These are phyloP conservation scores for Amborella trichopoda DNA, from an alignment of 164 flowering plant genomes.

Conservation along the genomic window DNA sequence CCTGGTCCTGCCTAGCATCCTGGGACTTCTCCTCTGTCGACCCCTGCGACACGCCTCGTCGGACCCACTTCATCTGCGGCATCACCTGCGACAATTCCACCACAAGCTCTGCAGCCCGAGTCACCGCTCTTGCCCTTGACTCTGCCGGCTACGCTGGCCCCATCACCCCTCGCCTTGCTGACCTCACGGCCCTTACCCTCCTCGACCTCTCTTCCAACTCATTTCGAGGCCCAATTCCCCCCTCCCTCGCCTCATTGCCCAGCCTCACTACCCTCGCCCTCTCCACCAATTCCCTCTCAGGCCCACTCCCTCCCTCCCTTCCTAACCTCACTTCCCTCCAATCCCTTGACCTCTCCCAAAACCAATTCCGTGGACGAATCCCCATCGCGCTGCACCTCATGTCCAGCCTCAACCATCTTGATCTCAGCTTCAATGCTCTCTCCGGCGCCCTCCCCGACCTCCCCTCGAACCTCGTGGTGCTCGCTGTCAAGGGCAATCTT, in stretches of 20 bases:
- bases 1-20: conserved; percentile 52
- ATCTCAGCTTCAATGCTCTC: conserved; percentile 71
- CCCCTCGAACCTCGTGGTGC: conserved; percentile 44
- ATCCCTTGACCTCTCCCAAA: conserved; percentile 61
- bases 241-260: conserved; percentile 35
- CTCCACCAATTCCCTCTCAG: conserved; percentile 50
- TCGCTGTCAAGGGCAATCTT: conserved; percentile 56
- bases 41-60: conserved; percentile 48
- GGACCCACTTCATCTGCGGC: conserved; percentile 52
- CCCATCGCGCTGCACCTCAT: conserved; percentile 51
- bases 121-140: conserved; percentile 48
- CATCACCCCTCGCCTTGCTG: conserved; percentile 44
- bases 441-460: conserved; percentile 49
- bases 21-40: conserved; percentile 65
- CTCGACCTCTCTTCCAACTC: conserved; percentile 69
- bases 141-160: conserved; percentile 54
- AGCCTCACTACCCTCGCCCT: conserved; percentile 46
- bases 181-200: conserved; percentile 35
- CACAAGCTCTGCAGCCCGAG: too few relatives aligned
- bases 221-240: conserved; percentile 30
- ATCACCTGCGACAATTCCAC: conserved; percentile 41
- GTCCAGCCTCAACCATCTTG: conserved; percentile 52
- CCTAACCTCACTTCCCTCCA: conserved; percentile 34
- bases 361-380: conserved; percentile 33
- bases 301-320: conserved; percentile 37